Evolutionary conservation across 2,329 filamentous ascomycete genomes (phyloP).

Genomic region (Pseudocercospora vitis): DNA sequence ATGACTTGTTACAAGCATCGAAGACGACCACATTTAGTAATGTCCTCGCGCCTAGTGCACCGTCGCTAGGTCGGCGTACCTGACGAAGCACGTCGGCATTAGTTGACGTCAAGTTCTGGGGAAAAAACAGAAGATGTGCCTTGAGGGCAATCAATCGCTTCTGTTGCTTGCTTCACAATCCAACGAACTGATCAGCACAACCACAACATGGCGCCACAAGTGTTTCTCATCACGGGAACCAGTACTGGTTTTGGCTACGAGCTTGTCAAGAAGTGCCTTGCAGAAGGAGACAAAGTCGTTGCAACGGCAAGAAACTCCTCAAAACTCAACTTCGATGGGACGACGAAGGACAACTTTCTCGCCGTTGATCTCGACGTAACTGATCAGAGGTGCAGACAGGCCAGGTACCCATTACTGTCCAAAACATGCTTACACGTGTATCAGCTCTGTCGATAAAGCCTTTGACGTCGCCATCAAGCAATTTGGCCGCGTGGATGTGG

Average conservation of each 20-base stretch:
- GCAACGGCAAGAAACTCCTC: slow-evolving; percentile 50
- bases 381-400: slow-evolving; percentile 30
- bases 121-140: no score
- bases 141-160: no score
- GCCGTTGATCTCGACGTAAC: slow-evolving; percentile 56
- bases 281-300: slow-evolving; percentile 47
- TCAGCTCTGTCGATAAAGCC: slow-evolving; percentile 45
- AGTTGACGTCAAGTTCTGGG: no score
- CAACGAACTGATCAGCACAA: no score
- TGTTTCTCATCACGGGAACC: slow-evolving; percentile 51
- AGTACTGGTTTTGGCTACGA: slow-evolving; percentile 50
- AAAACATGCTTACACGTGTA: slow-evolving; percentile 28
- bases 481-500: slow-evolving; percentile 59
- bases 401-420: no score
- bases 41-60: no score
- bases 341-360: slow-evolving; percentile 51
- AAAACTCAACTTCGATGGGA: slow-evolving; percentile 42
- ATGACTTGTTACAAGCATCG: no score
- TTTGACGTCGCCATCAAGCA: slow-evolving; percentile 48
- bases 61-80: no score
- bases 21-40: no score
- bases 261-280: slow-evolving; percentile 45
- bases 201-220: slow-evolving; percentile 48
- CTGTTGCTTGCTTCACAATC: no score
- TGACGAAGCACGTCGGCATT: no score